Evolutionary conservation across 176 grass and related monocot species (phyloP).

Genomic region (Panicum miliaceum): DNA sequence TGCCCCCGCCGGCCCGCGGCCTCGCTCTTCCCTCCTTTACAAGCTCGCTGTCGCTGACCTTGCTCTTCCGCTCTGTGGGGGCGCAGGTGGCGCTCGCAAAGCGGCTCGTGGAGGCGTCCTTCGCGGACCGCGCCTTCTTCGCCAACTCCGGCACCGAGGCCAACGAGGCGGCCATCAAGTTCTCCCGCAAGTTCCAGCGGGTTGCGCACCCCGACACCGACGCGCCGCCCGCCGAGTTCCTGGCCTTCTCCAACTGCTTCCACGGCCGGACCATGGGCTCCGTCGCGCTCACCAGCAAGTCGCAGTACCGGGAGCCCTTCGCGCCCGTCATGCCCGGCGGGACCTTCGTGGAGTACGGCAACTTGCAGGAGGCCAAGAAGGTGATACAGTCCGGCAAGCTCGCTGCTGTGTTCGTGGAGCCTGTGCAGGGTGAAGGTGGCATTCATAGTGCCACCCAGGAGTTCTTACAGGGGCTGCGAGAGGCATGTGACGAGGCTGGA

Average conservation of each 20-base stretch:
- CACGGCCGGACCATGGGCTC: constrained; percentile 88
- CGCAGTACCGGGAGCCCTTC: constrained; percentile 71
- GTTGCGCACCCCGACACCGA: constrained; percentile 29
- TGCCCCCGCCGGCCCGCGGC: background rate
- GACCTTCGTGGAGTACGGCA: constrained; percentile 68
- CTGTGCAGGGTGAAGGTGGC: constrained; percentile 85
- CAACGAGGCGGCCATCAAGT: constrained; percentile 98
- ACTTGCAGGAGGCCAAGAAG: constrained; percentile 58
- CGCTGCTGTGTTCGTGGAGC: constrained; percentile 87
- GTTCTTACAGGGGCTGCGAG: constrained; percentile 69
- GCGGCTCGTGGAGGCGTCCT: constrained; percentile 70
- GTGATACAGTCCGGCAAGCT: constrained; percentile 60
- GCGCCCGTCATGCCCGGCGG: constrained; percentile 80
- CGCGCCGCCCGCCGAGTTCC: constrained; percentile 60
- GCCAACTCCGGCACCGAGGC: constrained; percentile 87
- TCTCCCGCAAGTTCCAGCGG: constrained; percentile 83
- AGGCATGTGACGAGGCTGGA: constrained; percentile 71
- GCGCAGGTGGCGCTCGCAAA: constrained; percentile 72
- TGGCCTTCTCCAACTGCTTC: constrained; percentile 80
- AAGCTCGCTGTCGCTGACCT: background rate
- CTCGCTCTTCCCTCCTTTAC: too few species aligned
- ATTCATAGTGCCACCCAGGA: constrained; percentile 82
- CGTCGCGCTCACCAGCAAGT: constrained; percentile 84
- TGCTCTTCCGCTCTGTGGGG: background rate
- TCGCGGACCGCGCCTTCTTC: constrained; percentile 87